Evolutionary conservation across 768 basidiomycete species (phyloP), one percentile per base, ranked within the genome.

Genomic region (Serendipita sp.): DNA sequence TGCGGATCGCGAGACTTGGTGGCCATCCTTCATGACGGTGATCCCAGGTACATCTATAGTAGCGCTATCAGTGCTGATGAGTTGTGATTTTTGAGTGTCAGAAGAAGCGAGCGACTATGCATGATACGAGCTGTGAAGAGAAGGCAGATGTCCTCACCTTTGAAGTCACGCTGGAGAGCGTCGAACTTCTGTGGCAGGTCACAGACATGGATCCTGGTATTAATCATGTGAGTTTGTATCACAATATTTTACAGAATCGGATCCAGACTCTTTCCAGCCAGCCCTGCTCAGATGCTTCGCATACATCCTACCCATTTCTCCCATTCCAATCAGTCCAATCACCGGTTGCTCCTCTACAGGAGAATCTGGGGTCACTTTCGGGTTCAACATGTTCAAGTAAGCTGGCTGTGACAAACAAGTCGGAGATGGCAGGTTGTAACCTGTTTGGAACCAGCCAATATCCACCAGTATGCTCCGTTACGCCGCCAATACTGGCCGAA

Each of bases 291-390:
- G 77, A n/a, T 77, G 72, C 16, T 78, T 80, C 0, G 92, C 91
- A 72, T 97, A 98, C 92, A 98, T 91, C 70, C 77, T 78, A 1
- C 95, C 95, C 95, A 98, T 98, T 60, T 88, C 89, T 0, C 94
- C 94, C 93, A 97, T 96, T 1, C 95, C 94, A 66, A 96, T 96
- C 62, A 96, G 76, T 1, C 94, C 94, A 44, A 98, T 88, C 0
- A 80, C 79, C 3, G 90, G 89, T 68, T 92, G 90, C 29, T 76
- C 72, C 3, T 77, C 74, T 1, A 71, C 18, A 3, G 80, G 78
- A 6, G 72, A 69, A 8, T 71, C 37, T 0, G 77, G 77, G 1
- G 68, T 67, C n/a, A 37, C 48, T 8, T 50, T 50, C n/a, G 48
- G 48, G 16, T 50, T 50, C 48, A 31, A 18, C 48, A 50, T 50